These are phyloP conservation scores for Termitomyces sp. DNA, from an alignment of 768 basidiomycete genomes.

Conservation along the genomic window DNA sequence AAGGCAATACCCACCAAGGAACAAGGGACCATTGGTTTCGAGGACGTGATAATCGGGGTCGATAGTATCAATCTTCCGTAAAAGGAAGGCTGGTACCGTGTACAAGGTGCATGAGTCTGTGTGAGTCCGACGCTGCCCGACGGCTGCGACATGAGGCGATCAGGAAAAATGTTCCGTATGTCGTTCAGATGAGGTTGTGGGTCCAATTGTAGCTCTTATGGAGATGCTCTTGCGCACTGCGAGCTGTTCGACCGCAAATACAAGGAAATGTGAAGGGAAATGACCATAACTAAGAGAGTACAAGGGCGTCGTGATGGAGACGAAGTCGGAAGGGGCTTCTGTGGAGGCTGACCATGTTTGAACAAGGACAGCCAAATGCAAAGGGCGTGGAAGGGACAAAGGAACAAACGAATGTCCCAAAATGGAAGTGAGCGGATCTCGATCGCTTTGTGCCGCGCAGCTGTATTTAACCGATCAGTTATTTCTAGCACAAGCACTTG, in stretches of 20 bases:
- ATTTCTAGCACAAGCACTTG: constrained; percentile 7
- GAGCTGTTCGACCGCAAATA: constrained; percentile 1
- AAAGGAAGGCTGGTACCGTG: constrained; percentile 12
- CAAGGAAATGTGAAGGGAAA: background rate
- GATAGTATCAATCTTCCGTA: constrained; percentile 4
- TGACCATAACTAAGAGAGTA: constrained; percentile 11
- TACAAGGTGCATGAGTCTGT: background rate
- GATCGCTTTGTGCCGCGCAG: constrained; percentile 26
- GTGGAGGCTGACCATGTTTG: constrained; percentile 1
- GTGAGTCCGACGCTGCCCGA: background rate
- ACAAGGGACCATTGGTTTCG: constrained; percentile 24
- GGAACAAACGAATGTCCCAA: constrained; percentile 38
- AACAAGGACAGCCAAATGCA: constrained; percentile 29
- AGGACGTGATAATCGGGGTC: constrained; percentile 6
- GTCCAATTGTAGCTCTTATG: constrained; percentile 14
- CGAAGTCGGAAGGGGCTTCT: constrained; percentile 12
- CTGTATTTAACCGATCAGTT: constrained; percentile 25
- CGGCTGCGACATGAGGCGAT: background rate
- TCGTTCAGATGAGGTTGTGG: constrained; percentile 11
- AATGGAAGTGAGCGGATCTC: constrained; percentile 30
- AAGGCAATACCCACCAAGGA: constrained; percentile 24
- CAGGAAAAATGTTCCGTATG: background rate
- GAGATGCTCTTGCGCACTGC: background rate
- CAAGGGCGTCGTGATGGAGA: constrained; percentile 29
- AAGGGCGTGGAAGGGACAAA: constrained; percentile 21